Conservation (phyloP, 352 stramenopile genomes). For the Globisporangium cystogenes region DNA sequence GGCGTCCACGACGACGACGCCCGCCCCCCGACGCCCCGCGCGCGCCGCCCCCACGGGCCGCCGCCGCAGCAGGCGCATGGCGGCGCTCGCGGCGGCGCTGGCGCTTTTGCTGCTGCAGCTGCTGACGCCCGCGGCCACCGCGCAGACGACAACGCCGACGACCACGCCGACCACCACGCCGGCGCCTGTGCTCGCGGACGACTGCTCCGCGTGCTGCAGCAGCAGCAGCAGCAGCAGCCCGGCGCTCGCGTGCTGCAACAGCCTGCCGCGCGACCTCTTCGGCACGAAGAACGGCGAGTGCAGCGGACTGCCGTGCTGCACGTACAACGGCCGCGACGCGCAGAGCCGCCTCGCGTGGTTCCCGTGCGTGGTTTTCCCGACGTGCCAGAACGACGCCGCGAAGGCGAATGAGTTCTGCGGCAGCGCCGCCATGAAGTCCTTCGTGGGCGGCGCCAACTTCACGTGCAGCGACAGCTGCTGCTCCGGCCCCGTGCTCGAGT, state of each 20-base stretch:
- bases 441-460: conserved; percentile 45
- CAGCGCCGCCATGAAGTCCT: conserved; percentile 43
- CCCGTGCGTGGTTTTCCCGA: conserved; percentile 74
- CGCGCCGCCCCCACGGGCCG: neutral
- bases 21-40: neutral
- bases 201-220: conserved; percentile 62
- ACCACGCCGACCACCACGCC: conserved; percentile 6
- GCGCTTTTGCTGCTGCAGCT: neutral
- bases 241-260: conserved; percentile 46
- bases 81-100: neutral
- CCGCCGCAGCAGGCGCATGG: neutral
- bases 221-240: neutral
- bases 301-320: conserved; percentile 72
- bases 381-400: conserved; percentile 59
- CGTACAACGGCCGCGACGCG: conserved; percentile 50
- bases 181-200: conserved; percentile 25
- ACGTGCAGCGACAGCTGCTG: conserved; percentile 72
- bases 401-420: conserved; percentile 58
- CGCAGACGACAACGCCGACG: neutral
- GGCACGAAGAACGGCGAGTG: conserved; percentile 62
- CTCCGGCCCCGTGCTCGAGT: conserved; percentile 52
- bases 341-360: conserved; percentile 77
- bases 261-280: conserved; percentile 40
- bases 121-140: neutral
- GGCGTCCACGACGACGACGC: neutral